A percentile compares a stretch with the other conserved stretches of the same genome.
These are phyloP conservation scores for Pichia sp. DNA, from an alignment of 1,139 yeast species.

Conservation along the genomic window DNA sequence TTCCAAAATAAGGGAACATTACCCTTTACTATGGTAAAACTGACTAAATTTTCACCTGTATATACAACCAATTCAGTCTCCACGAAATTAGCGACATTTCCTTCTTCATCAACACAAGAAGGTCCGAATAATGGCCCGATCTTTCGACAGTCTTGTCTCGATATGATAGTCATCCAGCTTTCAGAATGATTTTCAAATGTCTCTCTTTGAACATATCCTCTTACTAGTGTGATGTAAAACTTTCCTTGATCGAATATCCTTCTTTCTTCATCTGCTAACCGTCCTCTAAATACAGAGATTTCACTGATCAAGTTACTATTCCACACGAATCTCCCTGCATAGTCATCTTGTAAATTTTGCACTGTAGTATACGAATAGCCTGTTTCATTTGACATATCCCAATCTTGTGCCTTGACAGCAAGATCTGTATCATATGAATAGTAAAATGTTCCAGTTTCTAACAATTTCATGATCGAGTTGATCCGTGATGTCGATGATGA, in stretches of 20 bases:
- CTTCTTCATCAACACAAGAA: conserved; percentile 72
- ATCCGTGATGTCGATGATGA: conserved; percentile 33
- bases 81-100: conserved; percentile 61
- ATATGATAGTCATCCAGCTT: conserved; percentile 53
- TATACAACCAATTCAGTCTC: conserved; percentile 67
- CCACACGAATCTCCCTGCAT: conserved; percentile 64
- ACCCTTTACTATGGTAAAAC: conserved; percentile 62
- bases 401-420: conserved; percentile 58
- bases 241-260: conserved; percentile 52
- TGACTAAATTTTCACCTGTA: conserved; percentile 49
- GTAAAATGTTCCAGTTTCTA: conserved; percentile 64
- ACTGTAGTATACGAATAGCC: conserved; percentile 13
- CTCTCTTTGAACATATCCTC: conserved; percentile 69
- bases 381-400: conserved; percentile 31
- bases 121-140: conserved; percentile 63
- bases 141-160: conserved; percentile 64
- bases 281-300: conserved; percentile 55
- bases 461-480: conserved; percentile 51
- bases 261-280: conserved; percentile 52
- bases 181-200: conserved; percentile 29
- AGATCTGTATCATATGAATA: conserved; percentile 66
- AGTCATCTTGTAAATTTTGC: conserved; percentile 34
- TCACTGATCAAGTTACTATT: conserved; percentile 58
- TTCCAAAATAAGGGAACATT: conserved; percentile 70
- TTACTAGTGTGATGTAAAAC: conserved; percentile 54